phyloP scores from a whole-genome alignment of 2,329 filamentous ascomycete species.

The Sphaerulina musiva region DNA sequence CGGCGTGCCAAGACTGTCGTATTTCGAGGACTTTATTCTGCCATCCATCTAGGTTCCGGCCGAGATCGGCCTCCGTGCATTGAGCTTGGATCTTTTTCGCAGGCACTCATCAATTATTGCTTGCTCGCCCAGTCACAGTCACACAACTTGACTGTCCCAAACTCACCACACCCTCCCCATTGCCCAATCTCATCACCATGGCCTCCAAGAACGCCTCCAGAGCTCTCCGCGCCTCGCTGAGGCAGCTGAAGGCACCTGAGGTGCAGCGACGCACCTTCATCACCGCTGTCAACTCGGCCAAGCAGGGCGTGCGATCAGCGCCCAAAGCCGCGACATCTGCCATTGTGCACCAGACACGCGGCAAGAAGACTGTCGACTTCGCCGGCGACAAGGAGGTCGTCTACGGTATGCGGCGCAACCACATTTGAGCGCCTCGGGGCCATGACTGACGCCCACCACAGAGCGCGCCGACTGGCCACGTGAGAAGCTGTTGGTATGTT shows the following conservation, averaged over 20 bases:
- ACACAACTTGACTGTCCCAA: background rate
- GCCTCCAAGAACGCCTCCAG: constrained; percentile 66
- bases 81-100: too few relatives aligned
- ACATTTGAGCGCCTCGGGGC: constrained; percentile 10
- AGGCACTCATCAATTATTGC: too few relatives aligned
- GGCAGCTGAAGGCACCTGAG: constrained; percentile 48
- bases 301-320: constrained; percentile 37
- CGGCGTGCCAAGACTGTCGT: too few relatives aligned
- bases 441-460: constrained; percentile 36
- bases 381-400: constrained; percentile 91
- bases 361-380: constrained; percentile 98
- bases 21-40: too few relatives aligned
- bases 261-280: constrained; percentile 54
- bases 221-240: constrained; percentile 53
- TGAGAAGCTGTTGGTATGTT: constrained; percentile 87
- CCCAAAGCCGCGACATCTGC: constrained; percentile 42
- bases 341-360: constrained; percentile 61
- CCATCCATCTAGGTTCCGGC: too few relatives aligned
- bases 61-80: too few relatives aligned
- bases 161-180: constrained; percentile 2
- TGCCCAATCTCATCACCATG: constrained; percentile 47
- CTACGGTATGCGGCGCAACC: constrained; percentile 59
- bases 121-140: background rate
- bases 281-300: constrained; percentile 49
- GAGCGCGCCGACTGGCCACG: constrained; percentile 98